Percentiles rank a stretch among this genome's conserved stretches.
Conservation (phyloP, 2,329 filamentous ascomycete species). For the Fusarium sp. region DNA sequence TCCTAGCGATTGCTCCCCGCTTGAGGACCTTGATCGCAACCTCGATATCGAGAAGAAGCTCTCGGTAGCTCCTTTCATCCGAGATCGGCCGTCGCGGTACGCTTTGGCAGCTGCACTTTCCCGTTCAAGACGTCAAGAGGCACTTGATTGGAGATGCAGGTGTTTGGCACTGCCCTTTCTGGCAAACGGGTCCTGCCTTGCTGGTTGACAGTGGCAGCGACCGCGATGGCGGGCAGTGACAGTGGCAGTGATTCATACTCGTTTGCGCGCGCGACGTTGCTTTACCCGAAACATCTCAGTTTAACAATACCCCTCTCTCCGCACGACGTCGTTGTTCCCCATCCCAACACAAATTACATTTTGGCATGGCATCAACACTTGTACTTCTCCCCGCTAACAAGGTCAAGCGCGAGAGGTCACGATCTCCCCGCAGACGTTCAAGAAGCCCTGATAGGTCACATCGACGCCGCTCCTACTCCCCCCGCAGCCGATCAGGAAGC, state of each 20-base stretch:
- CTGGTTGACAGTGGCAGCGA: constrained; percentile 6
- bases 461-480: constrained; percentile 81
- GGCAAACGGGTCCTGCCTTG: neutral
- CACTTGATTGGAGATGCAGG: neutral
- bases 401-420: constrained; percentile 82
- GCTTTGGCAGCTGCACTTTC: constrained; percentile 3
- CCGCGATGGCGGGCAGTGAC: constrained; percentile 8
- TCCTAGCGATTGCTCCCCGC: constrained; percentile 33
- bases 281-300: constrained; percentile 13
- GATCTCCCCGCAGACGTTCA: constrained; percentile 83
- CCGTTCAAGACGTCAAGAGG: neutral
- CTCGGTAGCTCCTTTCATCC: constrained; percentile 36
- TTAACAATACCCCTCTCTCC: constrained; percentile 21
- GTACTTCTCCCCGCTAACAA: constrained; percentile 43
- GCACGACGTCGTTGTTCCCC: constrained; percentile 3
- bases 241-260: constrained; percentile 31
- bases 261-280: constrained; percentile 14
- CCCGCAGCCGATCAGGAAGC: constrained; percentile 79
- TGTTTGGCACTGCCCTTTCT: constrained; percentile 3
- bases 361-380: constrained; percentile 31
- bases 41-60: constrained; percentile 24
- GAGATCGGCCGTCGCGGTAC: constrained; percentile 32
- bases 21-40: constrained; percentile 30
- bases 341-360: constrained; percentile 18
- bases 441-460: constrained; percentile 79